phyloP scores from a whole-genome alignment of 805 yeast genomes.

The Teunomyces atbi region DNA sequence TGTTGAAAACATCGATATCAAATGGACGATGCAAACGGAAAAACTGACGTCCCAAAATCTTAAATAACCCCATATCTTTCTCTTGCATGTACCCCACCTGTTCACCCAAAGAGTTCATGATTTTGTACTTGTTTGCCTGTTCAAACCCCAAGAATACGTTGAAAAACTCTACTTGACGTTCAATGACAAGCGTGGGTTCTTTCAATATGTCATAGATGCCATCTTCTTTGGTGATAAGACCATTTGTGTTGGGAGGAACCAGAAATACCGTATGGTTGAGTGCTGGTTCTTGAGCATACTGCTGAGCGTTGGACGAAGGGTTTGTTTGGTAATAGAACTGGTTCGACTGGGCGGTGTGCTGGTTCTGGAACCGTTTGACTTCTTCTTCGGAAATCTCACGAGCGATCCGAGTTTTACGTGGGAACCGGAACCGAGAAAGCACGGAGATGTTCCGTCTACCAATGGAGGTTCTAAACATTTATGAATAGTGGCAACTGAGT shows the following conservation, averaged over 20 bases:
- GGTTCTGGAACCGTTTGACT: slow-evolving; percentile 18
- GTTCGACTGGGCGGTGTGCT: slow-evolving; percentile 9
- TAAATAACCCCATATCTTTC: slow-evolving; percentile 66
- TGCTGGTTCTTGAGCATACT: slow-evolving; percentile 26
- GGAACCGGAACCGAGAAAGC: neutral
- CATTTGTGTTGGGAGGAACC: slow-evolving; percentile 44
- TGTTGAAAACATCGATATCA: slow-evolving; percentile 67
- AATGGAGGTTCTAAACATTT: neutral
- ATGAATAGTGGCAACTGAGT: neutral
- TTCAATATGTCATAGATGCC: slow-evolving; percentile 60
- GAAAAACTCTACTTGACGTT: slow-evolving; percentile 85
- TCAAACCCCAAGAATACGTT: slow-evolving; percentile 86
- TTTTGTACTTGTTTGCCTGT: slow-evolving; percentile 78
- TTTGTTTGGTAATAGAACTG: slow-evolving; percentile 25
- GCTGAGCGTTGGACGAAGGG: slow-evolving; percentile 24
- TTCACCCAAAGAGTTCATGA: slow-evolving; percentile 72
- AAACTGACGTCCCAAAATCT: slow-evolving; percentile 77
- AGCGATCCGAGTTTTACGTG: slow-evolving; percentile 18
- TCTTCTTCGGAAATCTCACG: slow-evolving; percentile 39
- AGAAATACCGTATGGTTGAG: slow-evolving; percentile 30
- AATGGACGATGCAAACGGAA: slow-evolving; percentile 86
- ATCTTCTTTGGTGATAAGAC: slow-evolving; percentile 54
- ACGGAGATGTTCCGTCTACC: neutral
- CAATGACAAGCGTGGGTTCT: slow-evolving; percentile 84
- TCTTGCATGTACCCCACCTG: slow-evolving; percentile 81